Evolutionary conservation across 345 rosid species (phyloP), one percentile per base, ranked within the genome.

Genomic region (Euclidium syriacum): DNA sequence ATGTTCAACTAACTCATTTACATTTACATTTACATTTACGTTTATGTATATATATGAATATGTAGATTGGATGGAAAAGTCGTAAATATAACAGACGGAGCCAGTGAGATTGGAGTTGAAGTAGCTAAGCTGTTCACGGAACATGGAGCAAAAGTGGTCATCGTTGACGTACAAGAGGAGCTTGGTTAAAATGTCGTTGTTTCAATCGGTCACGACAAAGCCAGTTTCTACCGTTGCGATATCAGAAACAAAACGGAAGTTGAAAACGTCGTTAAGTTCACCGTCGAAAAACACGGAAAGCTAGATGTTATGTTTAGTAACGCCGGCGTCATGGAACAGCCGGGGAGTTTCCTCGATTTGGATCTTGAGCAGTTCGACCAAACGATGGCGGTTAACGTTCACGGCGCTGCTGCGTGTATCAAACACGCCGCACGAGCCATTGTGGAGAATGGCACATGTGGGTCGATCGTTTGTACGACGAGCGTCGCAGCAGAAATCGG

Each of bases 351-450:
- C 58, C 72, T 82, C 2, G 90, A 87, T n/a, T 61, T 82, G 6
- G 84, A 82, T 64, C 27, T 82, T 2, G 26, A 51, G 7, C 77
- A 41, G 7, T 66, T 87, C 18, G 90, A 82, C 68, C 63, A 73
- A 62, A 73, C 74, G 17, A 70, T 86, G 72, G 83, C 82, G 10
- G 78, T 75, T 9, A 86, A 86, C 16, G 87, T 86, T 19, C 78
- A 80, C 2, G 95, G 95, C 2, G 84, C 69, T 8, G 90, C 85
- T 1, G 81, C 85, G 52, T 78, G 80, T 0, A 77, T 84, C 70
- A 86, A 86, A 70, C 87, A 86, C 23, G 82, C 81, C 0, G 95
- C 84, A 5, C 78, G 90, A n/a, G n/a, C n/a, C n/a, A n/a, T n/a
- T n/a, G n/a, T n/a, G n/a, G n/a, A n/a, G n/a, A n/a, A n/a, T n/a